A percentile compares a stretch with the other conserved stretches of the same genome.
Evolutionary conservation across 2,329 filamentous ascomycete species (phyloP).

Genomic region (Gremmenia infestans): DNA sequence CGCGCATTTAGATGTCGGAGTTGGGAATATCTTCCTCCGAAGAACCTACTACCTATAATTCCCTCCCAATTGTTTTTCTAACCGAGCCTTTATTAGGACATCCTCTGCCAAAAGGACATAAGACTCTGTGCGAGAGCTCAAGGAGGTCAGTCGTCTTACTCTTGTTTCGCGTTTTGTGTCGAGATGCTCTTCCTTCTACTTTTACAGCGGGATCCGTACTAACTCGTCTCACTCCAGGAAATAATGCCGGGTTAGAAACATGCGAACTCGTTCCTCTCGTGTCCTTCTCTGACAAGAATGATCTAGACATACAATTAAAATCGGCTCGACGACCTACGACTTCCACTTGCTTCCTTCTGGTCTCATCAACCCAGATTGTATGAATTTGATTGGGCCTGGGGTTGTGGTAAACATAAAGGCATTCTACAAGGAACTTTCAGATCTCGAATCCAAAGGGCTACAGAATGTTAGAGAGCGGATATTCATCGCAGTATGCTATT

Average conservation of each 20-base stretch:
- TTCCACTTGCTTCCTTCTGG: conserved; percentile 61
- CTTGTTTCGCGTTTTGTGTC: too few species aligned
- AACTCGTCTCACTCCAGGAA: conserved; percentile 29
- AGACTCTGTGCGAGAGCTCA: too few species aligned
- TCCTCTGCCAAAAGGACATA: too few species aligned
- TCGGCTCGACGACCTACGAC: conserved; percentile 38
- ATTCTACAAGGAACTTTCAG: conserved; percentile 62
- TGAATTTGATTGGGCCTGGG: conserved; percentile 70
- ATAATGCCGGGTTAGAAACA: conserved; percentile 46
- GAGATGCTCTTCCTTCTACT: background rate
- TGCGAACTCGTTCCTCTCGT: conserved; percentile 7
- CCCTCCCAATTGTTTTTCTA: background rate
- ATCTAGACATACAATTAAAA: conserved; percentile 37
- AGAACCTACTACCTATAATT: background rate
- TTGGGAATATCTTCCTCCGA: conserved; percentile 34
- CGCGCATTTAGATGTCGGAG: conserved; percentile 4
- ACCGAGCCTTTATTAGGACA: too few species aligned
- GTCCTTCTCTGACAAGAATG: conserved; percentile 31
- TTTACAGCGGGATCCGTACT: background rate
- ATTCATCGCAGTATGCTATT: conserved; percentile 46
- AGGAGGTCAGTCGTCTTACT: too few species aligned
- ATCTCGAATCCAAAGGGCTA: conserved; percentile 56
- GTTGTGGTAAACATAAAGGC: conserved; percentile 61
- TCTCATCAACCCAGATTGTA: conserved; percentile 63
- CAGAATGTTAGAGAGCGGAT: conserved; percentile 51